phyloP scores from a whole-genome alignment of 2,329 filamentous ascomycete genomes.

The Neofusicoccum sp. region DNA sequence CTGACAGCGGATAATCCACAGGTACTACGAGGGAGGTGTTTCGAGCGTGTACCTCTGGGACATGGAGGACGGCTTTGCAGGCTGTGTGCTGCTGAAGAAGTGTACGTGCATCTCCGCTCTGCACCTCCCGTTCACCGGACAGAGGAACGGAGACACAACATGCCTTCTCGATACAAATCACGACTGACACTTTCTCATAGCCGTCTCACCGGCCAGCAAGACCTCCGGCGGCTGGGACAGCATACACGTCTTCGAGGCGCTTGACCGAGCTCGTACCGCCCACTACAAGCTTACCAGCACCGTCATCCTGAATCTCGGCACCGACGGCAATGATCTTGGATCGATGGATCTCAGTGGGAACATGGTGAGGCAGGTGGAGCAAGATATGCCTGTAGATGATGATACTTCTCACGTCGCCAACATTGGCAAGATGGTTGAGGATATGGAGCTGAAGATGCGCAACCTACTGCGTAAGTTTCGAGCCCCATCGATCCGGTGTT shows the following conservation, averaged over 20 bases:
- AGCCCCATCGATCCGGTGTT: too few relatives aligned
- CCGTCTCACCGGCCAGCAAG: constrained; percentile 62
- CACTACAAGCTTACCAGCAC: constrained; percentile 98
- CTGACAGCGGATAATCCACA: constrained; percentile 29
- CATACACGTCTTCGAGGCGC: constrained; percentile 97
- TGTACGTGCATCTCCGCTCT: constrained; percentile 50
- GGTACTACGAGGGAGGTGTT: constrained; percentile 92
- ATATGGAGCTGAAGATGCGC: constrained; percentile 99
- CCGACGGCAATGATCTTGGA: constrained; percentile 69
- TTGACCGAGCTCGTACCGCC: constrained; percentile 83
- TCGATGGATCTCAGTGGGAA: constrained; percentile 92
- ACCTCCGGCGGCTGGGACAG: constrained; percentile 90
- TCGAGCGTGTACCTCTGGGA: constrained; percentile 99
- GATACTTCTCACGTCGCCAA: constrained; percentile 95
- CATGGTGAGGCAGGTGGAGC: constrained; percentile 95
- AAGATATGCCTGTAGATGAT: constrained; percentile 82
- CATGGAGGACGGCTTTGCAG: constrained; percentile 94
- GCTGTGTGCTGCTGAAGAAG: constrained; percentile 94
- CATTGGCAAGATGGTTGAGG: constrained; percentile 88
- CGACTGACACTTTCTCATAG: constrained; percentile 44
- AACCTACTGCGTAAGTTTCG: constrained; percentile 64
- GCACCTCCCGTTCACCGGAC: background rate
- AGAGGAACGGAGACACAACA: background rate
- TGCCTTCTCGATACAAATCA: background rate
- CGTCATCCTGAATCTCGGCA: constrained; percentile 85